Evolutionary conservation across 768 basidiomycete genomes (phyloP).

Genomic region (Mrakia blollopis): DNA sequence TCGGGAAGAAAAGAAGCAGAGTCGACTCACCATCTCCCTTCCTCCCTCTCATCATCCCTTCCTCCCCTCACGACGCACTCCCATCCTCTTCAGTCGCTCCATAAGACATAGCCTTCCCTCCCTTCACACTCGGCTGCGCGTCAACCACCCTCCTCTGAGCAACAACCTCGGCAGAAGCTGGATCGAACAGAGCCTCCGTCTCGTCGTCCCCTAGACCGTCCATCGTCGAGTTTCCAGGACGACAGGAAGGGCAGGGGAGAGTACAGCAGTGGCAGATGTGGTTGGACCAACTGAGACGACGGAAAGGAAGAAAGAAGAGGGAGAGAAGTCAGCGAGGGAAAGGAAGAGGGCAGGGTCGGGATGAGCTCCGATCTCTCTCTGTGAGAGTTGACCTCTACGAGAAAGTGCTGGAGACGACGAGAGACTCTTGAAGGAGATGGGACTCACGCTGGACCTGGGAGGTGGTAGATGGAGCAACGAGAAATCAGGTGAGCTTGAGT

Average conservation of each 20-base stretch:
- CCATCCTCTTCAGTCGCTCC: background rate
- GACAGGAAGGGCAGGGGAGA: background rate
- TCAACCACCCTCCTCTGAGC: background rate
- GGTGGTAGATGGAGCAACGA: background rate
- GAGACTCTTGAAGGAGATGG: background rate
- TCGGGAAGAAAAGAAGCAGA: no score
- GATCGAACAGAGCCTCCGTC: background rate
- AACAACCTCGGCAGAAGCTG: background rate
- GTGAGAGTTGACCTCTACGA: background rate
- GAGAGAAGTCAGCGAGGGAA: background rate
- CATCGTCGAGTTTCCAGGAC: background rate
- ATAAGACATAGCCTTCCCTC: background rate
- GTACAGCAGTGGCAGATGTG: conserved; percentile 5
- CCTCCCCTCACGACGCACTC: no score
- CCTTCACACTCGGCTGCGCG: background rate
- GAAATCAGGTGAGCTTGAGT: background rate
- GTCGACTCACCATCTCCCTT: no score
- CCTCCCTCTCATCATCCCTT: no score
- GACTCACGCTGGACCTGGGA: background rate
- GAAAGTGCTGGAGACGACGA: background rate
- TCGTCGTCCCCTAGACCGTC: background rate
- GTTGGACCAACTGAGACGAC: background rate
- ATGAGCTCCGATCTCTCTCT: background rate
- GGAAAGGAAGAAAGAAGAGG: background rate
- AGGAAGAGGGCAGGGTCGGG: background rate